A percentile compares a stretch with the other conserved stretches of the same genome.
Conservation (phyloP, 2,329 filamentous ascomycete species). For the Aspergillus sp. region DNA sequence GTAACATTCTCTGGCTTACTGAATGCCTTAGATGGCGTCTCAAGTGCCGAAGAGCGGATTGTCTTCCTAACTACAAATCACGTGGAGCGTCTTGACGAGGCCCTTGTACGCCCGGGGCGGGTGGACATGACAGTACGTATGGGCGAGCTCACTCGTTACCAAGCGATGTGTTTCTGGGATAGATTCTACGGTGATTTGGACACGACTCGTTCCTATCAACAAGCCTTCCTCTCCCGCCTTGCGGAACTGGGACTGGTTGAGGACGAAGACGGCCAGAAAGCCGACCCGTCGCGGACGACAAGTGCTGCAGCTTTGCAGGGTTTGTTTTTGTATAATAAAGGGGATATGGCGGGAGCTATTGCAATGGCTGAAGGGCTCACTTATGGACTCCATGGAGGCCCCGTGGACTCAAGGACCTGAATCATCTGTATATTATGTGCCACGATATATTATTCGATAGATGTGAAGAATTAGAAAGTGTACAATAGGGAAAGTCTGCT, state of each 20-base stretch:
- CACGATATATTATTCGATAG: conserved; percentile 7
- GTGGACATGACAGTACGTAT: conserved; percentile 92
- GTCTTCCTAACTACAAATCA: conserved; percentile 95
- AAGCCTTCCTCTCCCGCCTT: conserved; percentile 70
- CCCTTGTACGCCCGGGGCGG: conserved; percentile 83
- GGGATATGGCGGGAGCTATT: conserved; percentile 83
- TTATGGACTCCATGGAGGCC: conserved; percentile 30
- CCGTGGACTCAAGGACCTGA: conserved; percentile 20
- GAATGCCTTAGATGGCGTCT: conserved; percentile 85
- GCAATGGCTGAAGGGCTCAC: conserved; percentile 63
- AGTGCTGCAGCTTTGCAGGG: conserved; percentile 94
- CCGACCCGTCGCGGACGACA: conserved; percentile 54
- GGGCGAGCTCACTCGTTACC: conserved; percentile 80
- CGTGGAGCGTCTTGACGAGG: conserved; percentile 83
- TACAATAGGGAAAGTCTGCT: conserved; percentile 1
- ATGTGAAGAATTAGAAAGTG: background rate
- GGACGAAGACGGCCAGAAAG: conserved; percentile 50
- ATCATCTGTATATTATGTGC: conserved; percentile 19
- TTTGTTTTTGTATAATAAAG: conserved; percentile 93
- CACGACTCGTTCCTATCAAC: conserved; percentile 58
- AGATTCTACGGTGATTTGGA: conserved; percentile 90
- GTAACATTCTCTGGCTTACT: conserved; percentile 93
- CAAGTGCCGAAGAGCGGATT: conserved; percentile 89
- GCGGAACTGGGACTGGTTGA: conserved; percentile 70
- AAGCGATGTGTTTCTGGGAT: conserved; percentile 87